Conservation (phyloP, 129 eudicot species). For the Oenanthe sinensis region DNA sequence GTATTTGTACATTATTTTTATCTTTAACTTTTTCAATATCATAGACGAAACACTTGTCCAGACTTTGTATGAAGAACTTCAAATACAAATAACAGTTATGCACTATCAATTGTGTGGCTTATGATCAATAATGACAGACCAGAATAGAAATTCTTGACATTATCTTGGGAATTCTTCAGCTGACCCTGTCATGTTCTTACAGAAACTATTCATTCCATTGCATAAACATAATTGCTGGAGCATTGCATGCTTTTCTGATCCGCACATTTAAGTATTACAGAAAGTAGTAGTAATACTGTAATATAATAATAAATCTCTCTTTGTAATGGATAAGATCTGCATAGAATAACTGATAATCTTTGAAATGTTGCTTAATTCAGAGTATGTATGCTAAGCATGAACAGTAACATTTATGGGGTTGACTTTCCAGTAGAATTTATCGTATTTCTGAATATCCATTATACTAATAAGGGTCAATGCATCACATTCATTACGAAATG, state of each 20-base stretch:
- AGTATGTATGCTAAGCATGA: not conserved
- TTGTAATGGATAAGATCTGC: not conserved
- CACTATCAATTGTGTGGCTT: too few relatives aligned
- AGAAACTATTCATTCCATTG: not conserved
- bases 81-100: too few relatives aligned
- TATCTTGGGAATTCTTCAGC: not conserved
- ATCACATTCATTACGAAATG: not conserved
- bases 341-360: not conserved
- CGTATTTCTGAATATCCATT: not conserved
- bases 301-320: not conserved
- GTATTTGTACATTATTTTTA: too few relatives aligned
- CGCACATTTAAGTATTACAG: not conserved
- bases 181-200: constrained; percentile 1
- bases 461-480: not conserved
- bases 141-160: not conserved
- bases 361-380: not conserved
- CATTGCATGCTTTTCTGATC: not conserved
- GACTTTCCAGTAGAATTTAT: not conserved
- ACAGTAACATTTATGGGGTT: not conserved
- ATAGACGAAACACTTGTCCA: too few relatives aligned
- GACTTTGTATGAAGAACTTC: too few relatives aligned
- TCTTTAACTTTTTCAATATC: too few relatives aligned
- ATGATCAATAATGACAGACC: too few relatives aligned
- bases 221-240: not conserved
- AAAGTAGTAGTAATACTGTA: not conserved